Evolutionary conservation across 2,329 filamentous ascomycete species (phyloP).

Genomic region (Cladosporium sp.): DNA sequence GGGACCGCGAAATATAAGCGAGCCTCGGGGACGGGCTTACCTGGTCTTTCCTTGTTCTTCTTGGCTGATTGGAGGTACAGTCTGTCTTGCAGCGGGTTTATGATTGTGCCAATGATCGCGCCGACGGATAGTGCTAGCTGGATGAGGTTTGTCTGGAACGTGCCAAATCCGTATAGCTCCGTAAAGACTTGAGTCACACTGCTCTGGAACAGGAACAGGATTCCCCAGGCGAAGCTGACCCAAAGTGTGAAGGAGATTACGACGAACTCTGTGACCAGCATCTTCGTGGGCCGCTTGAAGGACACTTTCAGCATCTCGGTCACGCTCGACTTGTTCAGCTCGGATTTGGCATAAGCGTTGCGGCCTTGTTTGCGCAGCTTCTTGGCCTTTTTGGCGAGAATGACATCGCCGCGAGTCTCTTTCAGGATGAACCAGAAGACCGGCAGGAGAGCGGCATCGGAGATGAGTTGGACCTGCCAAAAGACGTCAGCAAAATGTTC

Average conservation of each 20-base stretch:
- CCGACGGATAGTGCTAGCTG: constrained; percentile 42
- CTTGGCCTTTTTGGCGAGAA: constrained; percentile 48
- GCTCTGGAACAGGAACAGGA: constrained; percentile 44
- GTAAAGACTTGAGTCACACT: constrained; percentile 46
- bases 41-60: constrained; percentile 14
- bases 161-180: constrained; percentile 38
- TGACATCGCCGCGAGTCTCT: constrained; percentile 49
- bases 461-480: constrained; percentile 29
- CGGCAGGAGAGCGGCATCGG: constrained; percentile 22
- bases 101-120: constrained; percentile 30
- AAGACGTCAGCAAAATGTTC: constrained; percentile 27
- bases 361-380: constrained; percentile 38
- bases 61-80: constrained; percentile 18
- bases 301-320: constrained; percentile 30
- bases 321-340: constrained; percentile 35
- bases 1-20: constrained; percentile 48
- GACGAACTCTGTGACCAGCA: constrained; percentile 48
- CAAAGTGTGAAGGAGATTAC: constrained; percentile 45
- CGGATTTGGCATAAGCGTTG: constrained; percentile 42
- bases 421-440: constrained; percentile 34
- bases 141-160: constrained; percentile 38
- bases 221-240: constrained; percentile 27
- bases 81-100: constrained; percentile 14
- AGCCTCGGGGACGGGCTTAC: constrained; percentile 33
- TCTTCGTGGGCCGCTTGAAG: constrained; percentile 37